Conservation (phyloP, 495 filamentous ascomycete species). For the Penicillium desertorum region DNA sequence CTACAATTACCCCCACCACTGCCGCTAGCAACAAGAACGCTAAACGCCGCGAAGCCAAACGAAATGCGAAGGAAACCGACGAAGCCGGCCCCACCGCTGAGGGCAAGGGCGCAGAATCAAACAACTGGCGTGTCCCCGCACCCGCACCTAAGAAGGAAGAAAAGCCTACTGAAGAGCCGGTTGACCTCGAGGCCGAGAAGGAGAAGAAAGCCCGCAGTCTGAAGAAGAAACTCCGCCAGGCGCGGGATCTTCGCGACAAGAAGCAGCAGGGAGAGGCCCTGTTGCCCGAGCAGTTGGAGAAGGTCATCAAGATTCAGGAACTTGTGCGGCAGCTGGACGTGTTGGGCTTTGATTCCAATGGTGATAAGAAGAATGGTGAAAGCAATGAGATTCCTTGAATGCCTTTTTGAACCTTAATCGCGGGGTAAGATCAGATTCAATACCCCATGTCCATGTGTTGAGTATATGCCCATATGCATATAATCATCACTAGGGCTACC, state of each 20-base stretch:
- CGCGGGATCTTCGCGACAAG: constrained; percentile 84
- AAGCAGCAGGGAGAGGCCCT: constrained; percentile 81
- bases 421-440: neutral
- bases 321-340: constrained; percentile 83
- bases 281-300: constrained; percentile 93
- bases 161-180: constrained; percentile 32
- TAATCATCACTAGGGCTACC: neutral
- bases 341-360: constrained; percentile 76
- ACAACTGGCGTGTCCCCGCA: constrained; percentile 30
- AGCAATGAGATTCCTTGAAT: constrained; percentile 19
- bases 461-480: neutral
- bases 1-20: constrained; percentile 21
- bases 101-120: constrained; percentile 37
- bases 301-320: constrained; percentile 95
- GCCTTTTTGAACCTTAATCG: neutral
- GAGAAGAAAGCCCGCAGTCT: constrained; percentile 91
- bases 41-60: constrained; percentile 86
- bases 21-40: constrained; percentile 81
- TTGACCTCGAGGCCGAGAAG: constrained; percentile 72
- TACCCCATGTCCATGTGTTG: constrained; percentile 2
- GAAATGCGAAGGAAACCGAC: constrained; percentile 70
- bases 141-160: constrained; percentile 31
- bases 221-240: constrained; percentile 95
- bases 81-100: constrained; percentile 37
- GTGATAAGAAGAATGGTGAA: constrained; percentile 45